Percentiles rank a stretch among this genome's conserved stretches.
phyloP scores from a whole-genome alignment of 352 stramenopile genomes.

The Pythium biforme region DNA sequence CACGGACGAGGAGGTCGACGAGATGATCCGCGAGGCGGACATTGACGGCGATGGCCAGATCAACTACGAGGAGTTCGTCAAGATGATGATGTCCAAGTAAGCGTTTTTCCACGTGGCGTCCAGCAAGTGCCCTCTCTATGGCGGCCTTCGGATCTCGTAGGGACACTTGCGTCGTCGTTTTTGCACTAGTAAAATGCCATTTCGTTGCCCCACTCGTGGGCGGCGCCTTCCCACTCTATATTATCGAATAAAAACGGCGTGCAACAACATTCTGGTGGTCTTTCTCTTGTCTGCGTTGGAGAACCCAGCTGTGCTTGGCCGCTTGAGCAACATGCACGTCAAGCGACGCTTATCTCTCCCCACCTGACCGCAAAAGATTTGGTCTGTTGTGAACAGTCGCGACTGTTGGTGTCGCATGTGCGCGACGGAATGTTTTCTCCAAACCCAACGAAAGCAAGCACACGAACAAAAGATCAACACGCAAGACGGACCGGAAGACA shows the following conservation, averaged over 20 bases:
- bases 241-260: constrained; percentile 5
- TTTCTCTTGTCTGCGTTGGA: background rate
- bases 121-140: background rate
- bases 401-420: background rate
- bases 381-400: background rate
- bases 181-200: constrained; percentile 6
- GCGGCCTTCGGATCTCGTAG: too few species aligned
- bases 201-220: background rate
- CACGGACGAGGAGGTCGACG: constrained; percentile 98
- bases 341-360: too few species aligned
- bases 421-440: background rate
- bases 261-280: background rate
- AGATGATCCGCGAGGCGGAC: constrained; percentile 99
- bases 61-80: constrained; percentile 99
- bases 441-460: background rate
- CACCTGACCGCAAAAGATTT: too few species aligned
- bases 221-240: background rate
- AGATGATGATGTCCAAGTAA: constrained; percentile 99
- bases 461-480: too few species aligned
- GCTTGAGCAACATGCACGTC: too few species aligned
- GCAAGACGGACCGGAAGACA: background rate
- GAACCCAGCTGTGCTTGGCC: too few species aligned
- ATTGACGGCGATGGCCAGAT: constrained; percentile 99
- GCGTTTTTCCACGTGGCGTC: background rate
- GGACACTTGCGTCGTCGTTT: background rate